These are phyloP conservation scores for Angomonas deanei DNA, from an alignment of 208 protist species.

Conservation along the genomic window DNA sequence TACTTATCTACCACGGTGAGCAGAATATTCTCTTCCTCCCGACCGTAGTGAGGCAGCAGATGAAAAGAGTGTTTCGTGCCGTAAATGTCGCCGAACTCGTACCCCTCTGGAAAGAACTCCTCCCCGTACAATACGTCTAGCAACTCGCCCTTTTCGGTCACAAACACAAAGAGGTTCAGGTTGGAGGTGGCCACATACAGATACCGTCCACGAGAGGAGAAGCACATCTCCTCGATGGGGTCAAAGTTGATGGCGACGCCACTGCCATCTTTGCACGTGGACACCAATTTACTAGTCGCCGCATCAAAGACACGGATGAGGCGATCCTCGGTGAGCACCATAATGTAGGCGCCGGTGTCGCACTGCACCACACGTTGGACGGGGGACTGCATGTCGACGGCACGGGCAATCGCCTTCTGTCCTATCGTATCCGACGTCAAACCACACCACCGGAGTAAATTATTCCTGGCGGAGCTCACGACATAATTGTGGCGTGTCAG, in stretches of 20 bases:
- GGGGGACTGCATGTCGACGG: conserved; percentile 4
- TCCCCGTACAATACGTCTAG: conserved; percentile 29
- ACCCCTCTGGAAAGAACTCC: conserved; percentile 20
- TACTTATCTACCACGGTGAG: neutral
- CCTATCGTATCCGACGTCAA: neutral
- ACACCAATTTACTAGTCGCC: conserved; percentile 48
- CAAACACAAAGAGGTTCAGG: conserved; percentile 51
- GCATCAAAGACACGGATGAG: conserved; percentile 70
- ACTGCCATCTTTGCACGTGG: conserved; percentile 32
- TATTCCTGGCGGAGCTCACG: neutral
- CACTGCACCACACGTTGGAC: conserved; percentile 15
- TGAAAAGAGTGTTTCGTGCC: neutral
- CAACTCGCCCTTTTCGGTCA: conserved; percentile 51
- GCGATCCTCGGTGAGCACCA: conserved; percentile 56
- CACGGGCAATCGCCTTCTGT: neutral
- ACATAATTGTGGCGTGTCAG: neutral
- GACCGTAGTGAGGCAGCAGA: neutral
- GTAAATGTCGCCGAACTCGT: conserved; percentile 1
- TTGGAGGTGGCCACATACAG: conserved; percentile 61
- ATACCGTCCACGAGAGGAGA: conserved; percentile 71
- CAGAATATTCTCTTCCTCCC: neutral
- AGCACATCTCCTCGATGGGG: conserved; percentile 39
- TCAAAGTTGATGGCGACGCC: neutral
- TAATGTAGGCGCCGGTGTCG: conserved; percentile 64
- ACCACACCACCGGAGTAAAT: neutral